Conservation (phyloP, 441 rosid genomes). For the Pelargonium hybrid region DNA sequence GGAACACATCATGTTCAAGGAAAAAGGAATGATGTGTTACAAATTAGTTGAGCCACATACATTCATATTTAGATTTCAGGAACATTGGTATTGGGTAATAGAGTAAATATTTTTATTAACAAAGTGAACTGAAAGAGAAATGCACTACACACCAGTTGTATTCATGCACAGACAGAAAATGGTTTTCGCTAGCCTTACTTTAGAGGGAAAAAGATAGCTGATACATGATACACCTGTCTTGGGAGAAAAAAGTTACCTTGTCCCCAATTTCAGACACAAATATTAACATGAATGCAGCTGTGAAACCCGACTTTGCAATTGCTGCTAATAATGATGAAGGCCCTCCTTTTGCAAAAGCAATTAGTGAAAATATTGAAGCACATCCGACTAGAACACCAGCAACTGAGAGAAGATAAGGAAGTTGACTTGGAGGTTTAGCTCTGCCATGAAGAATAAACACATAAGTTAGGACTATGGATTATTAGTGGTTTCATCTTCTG, state of each 20-base stretch:
- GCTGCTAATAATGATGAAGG: slow-evolving; percentile 70
- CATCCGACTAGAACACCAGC: slow-evolving; percentile 64
- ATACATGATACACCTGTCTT: background rate
- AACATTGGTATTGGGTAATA: background rate
- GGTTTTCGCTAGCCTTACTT: background rate
- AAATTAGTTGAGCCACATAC: background rate
- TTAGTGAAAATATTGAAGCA: slow-evolving; percentile 52
- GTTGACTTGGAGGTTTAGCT: slow-evolving; percentile 40
- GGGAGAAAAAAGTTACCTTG: slow-evolving; percentile 40
- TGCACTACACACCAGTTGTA: background rate
- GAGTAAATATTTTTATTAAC: background rate
- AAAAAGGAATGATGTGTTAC: background rate
- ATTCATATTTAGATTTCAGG: background rate
- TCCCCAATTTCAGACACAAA: slow-evolving; percentile 92
- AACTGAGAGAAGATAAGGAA: slow-evolving; percentile 67
- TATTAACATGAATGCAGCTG: slow-evolving; percentile 91
- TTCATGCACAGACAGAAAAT: background rate
- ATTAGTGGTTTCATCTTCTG: background rate
- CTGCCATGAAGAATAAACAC: slow-evolving; percentile 38
- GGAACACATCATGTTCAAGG: background rate
- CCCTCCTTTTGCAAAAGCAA: slow-evolving; percentile 61
- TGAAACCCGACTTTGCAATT: slow-evolving; percentile 81
- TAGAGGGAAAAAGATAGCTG: background rate
- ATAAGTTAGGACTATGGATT: background rate
- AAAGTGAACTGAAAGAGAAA: background rate